phyloP scores from a whole-genome alignment of 2,329 filamentous ascomycete species.

The Pestalotiopsis fici region DNA sequence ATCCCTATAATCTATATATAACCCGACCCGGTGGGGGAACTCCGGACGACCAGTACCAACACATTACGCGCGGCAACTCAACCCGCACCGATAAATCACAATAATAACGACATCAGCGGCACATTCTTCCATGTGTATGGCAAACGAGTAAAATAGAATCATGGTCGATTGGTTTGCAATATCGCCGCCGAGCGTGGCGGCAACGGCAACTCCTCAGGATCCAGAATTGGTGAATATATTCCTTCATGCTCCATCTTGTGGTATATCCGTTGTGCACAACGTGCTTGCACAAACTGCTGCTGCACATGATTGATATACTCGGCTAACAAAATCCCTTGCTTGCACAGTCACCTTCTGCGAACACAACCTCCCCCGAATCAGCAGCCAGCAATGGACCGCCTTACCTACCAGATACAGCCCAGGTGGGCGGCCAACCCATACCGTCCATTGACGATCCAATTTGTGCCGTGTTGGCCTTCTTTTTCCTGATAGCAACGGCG shows the following conservation, averaged over 20 bases:
- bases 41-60: not conserved
- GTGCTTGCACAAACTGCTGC: not conserved
- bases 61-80: not conserved
- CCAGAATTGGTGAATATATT: not conserved
- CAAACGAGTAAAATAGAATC: not conserved
- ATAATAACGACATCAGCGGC: not conserved
- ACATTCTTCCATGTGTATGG: not conserved
- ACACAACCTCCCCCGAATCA: not conserved
- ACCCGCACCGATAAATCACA: not conserved
- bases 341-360: not conserved
- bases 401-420: conserved; percentile 44
- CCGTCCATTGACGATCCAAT: conserved; percentile 64
- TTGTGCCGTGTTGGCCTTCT: conserved; percentile 59
- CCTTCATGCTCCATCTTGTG: too few species aligned
- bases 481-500: conserved; percentile 56
- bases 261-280: too few species aligned
- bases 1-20: not conserved
- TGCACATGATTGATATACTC: not conserved
- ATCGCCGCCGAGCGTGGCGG: not conserved
- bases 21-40: not conserved
- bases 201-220: not conserved
- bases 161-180: not conserved
- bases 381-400: conserved; percentile 26
- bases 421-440: conserved; percentile 59
- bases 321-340: not conserved